Evolutionary conservation across 2,329 filamentous ascomycete species (phyloP).

Genomic region (Aspergillus udagawae): DNA sequence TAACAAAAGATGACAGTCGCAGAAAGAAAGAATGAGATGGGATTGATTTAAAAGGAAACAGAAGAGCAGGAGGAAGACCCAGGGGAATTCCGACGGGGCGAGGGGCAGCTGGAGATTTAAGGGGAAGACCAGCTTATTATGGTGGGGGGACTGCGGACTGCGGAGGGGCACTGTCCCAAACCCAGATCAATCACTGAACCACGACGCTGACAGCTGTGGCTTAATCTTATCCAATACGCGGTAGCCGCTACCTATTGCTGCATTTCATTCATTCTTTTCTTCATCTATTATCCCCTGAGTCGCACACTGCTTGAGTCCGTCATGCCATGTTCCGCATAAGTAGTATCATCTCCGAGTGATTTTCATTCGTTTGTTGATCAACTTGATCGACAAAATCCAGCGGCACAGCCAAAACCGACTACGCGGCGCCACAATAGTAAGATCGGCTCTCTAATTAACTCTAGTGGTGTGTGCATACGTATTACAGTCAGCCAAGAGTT

Average conservation of each 20-base stretch:
- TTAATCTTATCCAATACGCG: neutral
- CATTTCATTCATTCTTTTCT: neutral
- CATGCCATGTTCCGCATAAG: neutral
- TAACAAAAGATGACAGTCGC: neutral
- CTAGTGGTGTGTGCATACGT: neutral
- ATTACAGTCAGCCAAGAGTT: neutral
- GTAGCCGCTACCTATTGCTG: neutral
- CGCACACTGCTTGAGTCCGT: neutral
- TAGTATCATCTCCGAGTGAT: neutral
- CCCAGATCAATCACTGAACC: neutral
- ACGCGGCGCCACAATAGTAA: neutral
- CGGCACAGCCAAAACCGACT: neutral
- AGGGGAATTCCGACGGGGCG: neutral
- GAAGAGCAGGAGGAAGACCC: neutral
- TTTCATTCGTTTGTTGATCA: neutral
- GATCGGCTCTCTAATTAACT: neutral
- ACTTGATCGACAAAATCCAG: neutral
- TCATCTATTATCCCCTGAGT: neutral
- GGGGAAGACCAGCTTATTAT: neutral
- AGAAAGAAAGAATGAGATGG: constrained; percentile 1
- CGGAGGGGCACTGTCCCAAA: neutral
- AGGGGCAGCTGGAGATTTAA: constrained; percentile 5
- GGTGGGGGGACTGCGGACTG: neutral
- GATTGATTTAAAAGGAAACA: neutral
- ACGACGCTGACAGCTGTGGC: neutral